phyloP scores from a whole-genome alignment of 2,329 filamentous ascomycete species.

The Phaeosphaeria sp. region DNA sequence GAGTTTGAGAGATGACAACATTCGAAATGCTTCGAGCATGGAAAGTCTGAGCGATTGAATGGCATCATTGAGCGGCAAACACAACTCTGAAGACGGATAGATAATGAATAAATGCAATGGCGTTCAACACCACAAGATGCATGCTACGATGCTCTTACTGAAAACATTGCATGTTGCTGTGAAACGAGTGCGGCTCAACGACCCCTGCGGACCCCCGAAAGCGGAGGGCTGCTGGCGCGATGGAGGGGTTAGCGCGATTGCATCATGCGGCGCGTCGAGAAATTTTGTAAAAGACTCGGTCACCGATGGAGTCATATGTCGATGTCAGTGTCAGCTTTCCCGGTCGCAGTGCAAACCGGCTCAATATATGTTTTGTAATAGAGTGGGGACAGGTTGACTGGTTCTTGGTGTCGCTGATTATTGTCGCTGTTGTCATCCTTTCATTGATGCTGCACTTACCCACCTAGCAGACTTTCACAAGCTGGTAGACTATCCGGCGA shows the following conservation, averaged over 20 bases:
- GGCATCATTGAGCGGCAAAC: slow-evolving; percentile 4
- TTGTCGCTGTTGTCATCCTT: slow-evolving; percentile 21
- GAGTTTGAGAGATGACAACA: slow-evolving; percentile 21
- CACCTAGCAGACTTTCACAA: background rate
- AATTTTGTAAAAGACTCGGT: slow-evolving; percentile 33
- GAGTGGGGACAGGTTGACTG: slow-evolving; percentile 24
- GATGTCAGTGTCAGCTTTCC: slow-evolving; percentile 11
- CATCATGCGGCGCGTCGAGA: slow-evolving; percentile 41
- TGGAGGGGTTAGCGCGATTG: slow-evolving; percentile 33
- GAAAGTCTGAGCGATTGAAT: slow-evolving; percentile 5
- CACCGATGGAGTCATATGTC: slow-evolving; percentile 23
- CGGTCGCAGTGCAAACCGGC: slow-evolving; percentile 3
- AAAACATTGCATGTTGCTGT: too few relatives aligned
- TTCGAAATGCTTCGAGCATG: slow-evolving; percentile 12
- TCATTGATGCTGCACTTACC: slow-evolving; percentile 16
- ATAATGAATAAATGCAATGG: slow-evolving; percentile 30
- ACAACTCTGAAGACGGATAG: slow-evolving; percentile 11
- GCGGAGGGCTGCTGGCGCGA: slow-evolving; percentile 21
- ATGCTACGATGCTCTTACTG: too few relatives aligned
- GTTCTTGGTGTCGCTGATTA: slow-evolving; percentile 22
- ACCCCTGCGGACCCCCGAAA: slow-evolving; percentile 1
- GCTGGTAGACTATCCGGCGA: background rate
- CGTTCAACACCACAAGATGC: too few relatives aligned
- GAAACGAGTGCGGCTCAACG: background rate
- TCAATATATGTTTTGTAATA: slow-evolving; percentile 14